Evolutionary conservation across 2,329 filamentous ascomycete genomes (phyloP).

Genomic region (Helotiales sp.): DNA sequence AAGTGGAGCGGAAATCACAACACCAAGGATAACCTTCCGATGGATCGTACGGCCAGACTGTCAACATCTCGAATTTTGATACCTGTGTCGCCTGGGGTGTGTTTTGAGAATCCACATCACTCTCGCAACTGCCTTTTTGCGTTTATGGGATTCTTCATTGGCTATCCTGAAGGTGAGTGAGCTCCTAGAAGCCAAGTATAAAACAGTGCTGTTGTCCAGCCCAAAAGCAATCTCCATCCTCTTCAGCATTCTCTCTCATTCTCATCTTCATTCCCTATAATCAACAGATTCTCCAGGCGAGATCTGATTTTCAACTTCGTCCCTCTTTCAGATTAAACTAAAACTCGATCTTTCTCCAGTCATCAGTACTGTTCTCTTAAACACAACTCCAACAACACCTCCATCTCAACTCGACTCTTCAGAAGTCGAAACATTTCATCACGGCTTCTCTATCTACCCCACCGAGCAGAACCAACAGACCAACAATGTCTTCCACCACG

Average conservation of each 20-base stretch:
- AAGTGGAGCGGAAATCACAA: background rate
- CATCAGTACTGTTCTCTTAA: background rate
- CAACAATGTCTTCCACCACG: constrained; percentile 25
- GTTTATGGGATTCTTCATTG: background rate
- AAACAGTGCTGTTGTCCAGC: background rate
- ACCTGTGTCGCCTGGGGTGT: constrained; percentile 10
- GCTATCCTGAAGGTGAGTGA: background rate
- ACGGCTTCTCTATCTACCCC: background rate
- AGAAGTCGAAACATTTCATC: background rate
- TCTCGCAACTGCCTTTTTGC: background rate
- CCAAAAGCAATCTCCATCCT: constrained; percentile 10
- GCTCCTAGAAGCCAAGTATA: constrained; percentile 2
- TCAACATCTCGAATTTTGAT: constrained; percentile 3
- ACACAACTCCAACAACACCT: background rate
- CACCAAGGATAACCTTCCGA: background rate
- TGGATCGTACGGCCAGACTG: background rate
- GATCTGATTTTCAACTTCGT: constrained; percentile 9
- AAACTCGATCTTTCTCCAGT: constrained; percentile 2
- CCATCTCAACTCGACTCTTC: background rate
- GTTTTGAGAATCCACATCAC: constrained; percentile 6
- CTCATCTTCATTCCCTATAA: constrained; percentile 10
- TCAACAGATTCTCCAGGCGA: constrained; percentile 21
- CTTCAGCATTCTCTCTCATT: constrained; percentile 1
- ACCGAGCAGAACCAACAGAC: background rate
- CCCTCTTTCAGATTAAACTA: constrained; percentile 4